phyloP scores from a whole-genome alignment of 371 early-diverging fungal species.

The Entomophthora muscae region DNA sequence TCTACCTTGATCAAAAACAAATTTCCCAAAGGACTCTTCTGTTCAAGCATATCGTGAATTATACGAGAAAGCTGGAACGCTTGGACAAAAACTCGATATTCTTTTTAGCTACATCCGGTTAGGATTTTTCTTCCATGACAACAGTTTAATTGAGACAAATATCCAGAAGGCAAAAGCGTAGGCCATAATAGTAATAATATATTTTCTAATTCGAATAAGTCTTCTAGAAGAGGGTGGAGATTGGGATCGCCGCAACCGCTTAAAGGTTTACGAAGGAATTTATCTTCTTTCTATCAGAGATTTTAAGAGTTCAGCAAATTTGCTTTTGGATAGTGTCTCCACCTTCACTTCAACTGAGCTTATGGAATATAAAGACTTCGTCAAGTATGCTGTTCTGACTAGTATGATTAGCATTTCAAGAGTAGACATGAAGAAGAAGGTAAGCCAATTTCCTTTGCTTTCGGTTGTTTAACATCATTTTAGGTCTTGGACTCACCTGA shows the following conservation, averaged over 20 bases:
- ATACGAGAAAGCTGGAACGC: slow-evolving; percentile 68
- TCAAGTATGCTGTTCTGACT: slow-evolving; percentile 83
- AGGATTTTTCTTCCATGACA: slow-evolving; percentile 85
- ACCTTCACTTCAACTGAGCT: slow-evolving; percentile 96
- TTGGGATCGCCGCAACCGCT: slow-evolving; percentile 99
- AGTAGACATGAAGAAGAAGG: slow-evolving; percentile 85
- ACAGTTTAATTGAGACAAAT: slow-evolving; percentile 53
- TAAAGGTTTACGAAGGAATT: slow-evolving; percentile 95
- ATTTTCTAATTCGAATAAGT: slow-evolving; percentile 16
- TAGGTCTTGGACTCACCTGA: slow-evolving; percentile 92
- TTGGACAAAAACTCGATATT: slow-evolving; percentile 85
- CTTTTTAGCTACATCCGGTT: slow-evolving; percentile 79
- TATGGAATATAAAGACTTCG: slow-evolving; percentile 94
- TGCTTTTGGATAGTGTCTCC: slow-evolving; percentile 87
- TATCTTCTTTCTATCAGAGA: slow-evolving; percentile 85
- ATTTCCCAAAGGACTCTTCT: slow-evolving; percentile 54
- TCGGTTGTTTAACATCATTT: neutral
- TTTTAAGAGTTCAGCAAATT: slow-evolving; percentile 79
- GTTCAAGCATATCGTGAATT: slow-evolving; percentile 61
- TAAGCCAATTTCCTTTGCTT: slow-evolving; percentile 14
- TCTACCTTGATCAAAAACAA: neutral
- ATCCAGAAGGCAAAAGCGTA: slow-evolving; percentile 60
- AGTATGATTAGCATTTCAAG: slow-evolving; percentile 79
- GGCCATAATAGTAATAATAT: neutral
- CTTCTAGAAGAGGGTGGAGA: slow-evolving; percentile 96